phyloP scores from a whole-genome alignment of 2,329 filamentous ascomycete genomes.

The Colletotrichum sp. region DNA sequence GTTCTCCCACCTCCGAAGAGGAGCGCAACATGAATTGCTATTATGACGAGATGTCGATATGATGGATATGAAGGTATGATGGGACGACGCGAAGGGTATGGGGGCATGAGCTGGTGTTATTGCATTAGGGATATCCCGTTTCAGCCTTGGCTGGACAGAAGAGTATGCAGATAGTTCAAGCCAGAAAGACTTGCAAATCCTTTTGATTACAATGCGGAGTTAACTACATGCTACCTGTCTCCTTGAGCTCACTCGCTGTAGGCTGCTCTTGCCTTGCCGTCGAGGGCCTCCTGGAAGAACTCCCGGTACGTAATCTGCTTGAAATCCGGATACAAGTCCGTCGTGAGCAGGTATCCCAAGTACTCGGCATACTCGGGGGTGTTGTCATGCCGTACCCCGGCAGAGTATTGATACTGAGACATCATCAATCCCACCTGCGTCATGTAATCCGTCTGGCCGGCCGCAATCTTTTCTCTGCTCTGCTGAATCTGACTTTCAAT shows the following conservation, averaged over 20 bases:
- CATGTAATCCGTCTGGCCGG: not conserved
- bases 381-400: slow-evolving; percentile 57
- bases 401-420: slow-evolving; percentile 49
- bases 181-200: not conserved
- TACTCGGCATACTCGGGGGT: slow-evolving; percentile 56
- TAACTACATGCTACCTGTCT: not conserved
- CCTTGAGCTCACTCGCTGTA: not conserved
- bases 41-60: not conserved
- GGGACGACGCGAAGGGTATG: not conserved
- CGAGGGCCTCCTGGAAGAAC: not conserved
- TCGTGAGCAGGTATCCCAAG: slow-evolving; percentile 56
- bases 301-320: not conserved
- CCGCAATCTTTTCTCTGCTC: not conserved
- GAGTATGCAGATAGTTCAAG: not conserved
- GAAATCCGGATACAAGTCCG: slow-evolving; percentile 57
- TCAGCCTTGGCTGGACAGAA: not conserved
- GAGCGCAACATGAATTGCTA: not conserved
- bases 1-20: slow-evolving; percentile 15
- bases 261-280: not conserved
- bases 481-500: not conserved
- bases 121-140: not conserved
- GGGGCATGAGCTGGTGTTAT: not conserved
- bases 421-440: not conserved
- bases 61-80: not conserved
- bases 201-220: not conserved